Base-by-base conservation (phyloP, 805 yeast genomes). In the Citeromyces matritensis region DNA sequence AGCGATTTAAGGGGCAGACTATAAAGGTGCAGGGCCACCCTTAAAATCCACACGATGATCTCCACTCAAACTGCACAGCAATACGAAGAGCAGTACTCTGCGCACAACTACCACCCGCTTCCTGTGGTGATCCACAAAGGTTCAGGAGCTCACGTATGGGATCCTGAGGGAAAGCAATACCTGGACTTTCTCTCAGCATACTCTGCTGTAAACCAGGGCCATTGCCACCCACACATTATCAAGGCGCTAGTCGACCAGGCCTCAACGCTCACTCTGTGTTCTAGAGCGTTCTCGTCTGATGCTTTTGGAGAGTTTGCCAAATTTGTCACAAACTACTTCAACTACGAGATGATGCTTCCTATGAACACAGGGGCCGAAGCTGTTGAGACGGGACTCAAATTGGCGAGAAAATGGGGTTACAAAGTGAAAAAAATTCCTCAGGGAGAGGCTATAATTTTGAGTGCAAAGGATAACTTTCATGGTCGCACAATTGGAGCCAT, bases 331-430 rank as follows among this genome's bases (percentile, higher is more conserved):
- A 91, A 85, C 51, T 86, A 60, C 51, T 88, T 88, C 61, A 69
- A 75, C 49, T 88, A 83, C 57, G 97, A 88, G 47, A 76, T 73
- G 79, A 88, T 88, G 8, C 63, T 88, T 51, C 97, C 97, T 42
- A 88, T 86, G 96, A 88, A 88, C 63, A 88, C 97, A 9, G 97
- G 97, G 51, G 96, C 96, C 26, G 97, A 88, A 60, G 97, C 97
- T 7, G 97, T 88, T 27, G 97, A 88, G 61, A 83, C 95, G 26
- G 95, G 81, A 19, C 63, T 88, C 51, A 88, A 88, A 57, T 63
- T 88, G 37, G 96, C 96, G 32, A 77, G 97, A 69, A 77, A 88
- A 63, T 88, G 97, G 97, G 97, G 96, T 35, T 88, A 86, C 63
- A 67, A 66, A 45, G 73, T 72, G 53, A 88, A 88, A 61, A 79